Evolutionary conservation across 2,329 filamentous ascomycete genomes (phyloP).

Genomic region (Botrytis medusae): DNA sequence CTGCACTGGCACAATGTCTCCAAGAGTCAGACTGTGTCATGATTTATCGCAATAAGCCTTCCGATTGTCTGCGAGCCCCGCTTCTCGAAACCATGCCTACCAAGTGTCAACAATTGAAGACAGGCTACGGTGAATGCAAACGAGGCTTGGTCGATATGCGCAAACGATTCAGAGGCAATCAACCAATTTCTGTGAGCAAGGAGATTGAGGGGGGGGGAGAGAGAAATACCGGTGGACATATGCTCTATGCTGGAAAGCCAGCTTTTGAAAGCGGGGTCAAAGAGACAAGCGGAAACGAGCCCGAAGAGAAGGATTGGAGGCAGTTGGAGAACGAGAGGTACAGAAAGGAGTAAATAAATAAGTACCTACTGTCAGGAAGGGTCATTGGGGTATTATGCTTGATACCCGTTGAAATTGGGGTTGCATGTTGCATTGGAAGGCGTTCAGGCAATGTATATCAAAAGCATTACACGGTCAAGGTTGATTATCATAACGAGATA

Average conservation of each 20-base stretch:
- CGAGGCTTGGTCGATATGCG: constrained; percentile 98
- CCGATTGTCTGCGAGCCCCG: constrained; percentile 84
- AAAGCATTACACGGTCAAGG: neutral
- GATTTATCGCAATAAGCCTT: constrained; percentile 80
- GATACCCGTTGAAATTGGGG: neutral
- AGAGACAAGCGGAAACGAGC: constrained; percentile 67
- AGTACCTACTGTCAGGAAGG: neutral
- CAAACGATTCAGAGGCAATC: constrained; percentile 94
- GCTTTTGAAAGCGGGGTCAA: constrained; percentile 65
- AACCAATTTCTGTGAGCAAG: constrained; percentile 68
- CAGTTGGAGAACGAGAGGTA: constrained; percentile 65
- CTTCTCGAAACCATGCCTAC: constrained; percentile 78
- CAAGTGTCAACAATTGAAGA: constrained; percentile 89
- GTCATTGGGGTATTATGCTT: neutral
- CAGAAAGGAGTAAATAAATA: constrained; percentile 38
- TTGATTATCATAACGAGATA: constrained; percentile 10
- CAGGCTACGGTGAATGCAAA: constrained; percentile 92
- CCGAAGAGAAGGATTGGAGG: constrained; percentile 59
- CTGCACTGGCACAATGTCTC: constrained; percentile 89
- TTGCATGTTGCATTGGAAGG: constrained; percentile 1
- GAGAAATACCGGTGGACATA: constrained; percentile 49
- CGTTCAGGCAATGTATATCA: constrained; percentile 1
- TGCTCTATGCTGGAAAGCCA: constrained; percentile 77
- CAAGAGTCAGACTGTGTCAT: constrained; percentile 97
- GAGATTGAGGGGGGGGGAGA: constrained; percentile 57